Evolutionary conservation across 2,329 filamentous ascomycete genomes (phyloP), one percentile per base, ranked within the genome.

Genomic region (Dryadomyces quercus-mongolicae): DNA sequence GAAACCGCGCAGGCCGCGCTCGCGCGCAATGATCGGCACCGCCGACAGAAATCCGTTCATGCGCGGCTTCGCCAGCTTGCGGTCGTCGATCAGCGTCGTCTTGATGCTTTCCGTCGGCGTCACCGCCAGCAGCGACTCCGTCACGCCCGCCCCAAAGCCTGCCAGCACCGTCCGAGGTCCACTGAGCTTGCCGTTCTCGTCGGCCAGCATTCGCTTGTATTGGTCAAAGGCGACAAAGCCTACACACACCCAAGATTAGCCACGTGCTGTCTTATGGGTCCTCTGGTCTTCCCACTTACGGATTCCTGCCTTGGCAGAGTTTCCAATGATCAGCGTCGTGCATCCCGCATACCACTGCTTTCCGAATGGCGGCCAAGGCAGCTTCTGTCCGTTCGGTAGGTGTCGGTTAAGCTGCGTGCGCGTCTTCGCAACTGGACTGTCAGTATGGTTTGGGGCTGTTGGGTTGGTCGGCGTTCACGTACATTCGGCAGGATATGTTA

Each of bases 41-140:
- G 92, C 93, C 68, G 97, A 88, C 18, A 97, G 74, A 71, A 98
- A 96, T 25, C 93, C 93, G 57, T 84, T 81, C 82, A 98, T 85
- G 16, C 92, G 84, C 38, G 93, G 93, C 42, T 88, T 88, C 31
- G 81, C 75, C 4, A 80, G 78, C 74, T 98, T 98, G 62, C 88
- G 86, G 70, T 98, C 93, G 66, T 98, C 93, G 66, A 98, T 97
- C 79, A 98, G 74, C 62, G 94, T 94, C 51, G 93, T 98, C 76
- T 98, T 98, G 71, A 98, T 96, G 64, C 88, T 94, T 72, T 98
- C 93, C 56, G 94, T 96, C 0, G 93, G 93, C 38, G 93, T 98
- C 38, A 98, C 93, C 12, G 93, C 93, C 3, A 98, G 73, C 52
- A 96, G 72, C 3, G 88, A 94, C 73, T 98, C 93, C 2, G 92